These are phyloP conservation scores for Geosmithia putterillii DNA, from an alignment of 2,329 filamentous ascomycete species.

Conservation along the genomic window DNA sequence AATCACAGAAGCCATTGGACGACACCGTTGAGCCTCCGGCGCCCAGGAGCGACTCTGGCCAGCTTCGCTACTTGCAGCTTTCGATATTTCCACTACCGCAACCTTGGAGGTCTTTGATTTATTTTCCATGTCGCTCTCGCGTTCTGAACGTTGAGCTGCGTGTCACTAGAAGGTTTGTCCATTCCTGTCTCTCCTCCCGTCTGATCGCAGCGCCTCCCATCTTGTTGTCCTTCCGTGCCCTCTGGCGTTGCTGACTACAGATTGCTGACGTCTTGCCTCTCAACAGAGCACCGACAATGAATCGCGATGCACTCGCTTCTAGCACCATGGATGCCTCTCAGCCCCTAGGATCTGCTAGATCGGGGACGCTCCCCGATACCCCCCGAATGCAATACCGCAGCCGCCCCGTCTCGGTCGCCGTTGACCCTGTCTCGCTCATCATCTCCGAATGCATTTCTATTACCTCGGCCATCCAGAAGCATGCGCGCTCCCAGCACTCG, in stretches of 20 bases:
- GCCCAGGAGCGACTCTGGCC: background rate
- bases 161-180: background rate
- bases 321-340: constrained; percentile 11
- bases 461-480: constrained; percentile 95
- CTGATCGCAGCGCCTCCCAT: background rate
- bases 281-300: constrained; percentile 13
- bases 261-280: background rate
- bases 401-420: constrained; percentile 62
- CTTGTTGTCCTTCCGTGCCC: no score
- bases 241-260: background rate
- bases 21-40: constrained; percentile 11
- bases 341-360: constrained; percentile 7
- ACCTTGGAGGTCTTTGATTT: background rate
- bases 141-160: background rate
- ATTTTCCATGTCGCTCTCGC: background rate
- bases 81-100: background rate
- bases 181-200: background rate
- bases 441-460: constrained; percentile 99
- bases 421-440: constrained; percentile 83
- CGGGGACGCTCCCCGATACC: constrained; percentile 13
- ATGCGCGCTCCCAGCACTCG: constrained; percentile 89
- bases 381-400: constrained; percentile 47
- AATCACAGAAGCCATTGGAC: constrained; percentile 11
- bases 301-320: constrained; percentile 14
- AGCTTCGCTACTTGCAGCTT: background rate